These are phyloP conservation scores for Medicago lupulina DNA, from an alignment of 306 rosid genomes.

Conservation along the genomic window DNA sequence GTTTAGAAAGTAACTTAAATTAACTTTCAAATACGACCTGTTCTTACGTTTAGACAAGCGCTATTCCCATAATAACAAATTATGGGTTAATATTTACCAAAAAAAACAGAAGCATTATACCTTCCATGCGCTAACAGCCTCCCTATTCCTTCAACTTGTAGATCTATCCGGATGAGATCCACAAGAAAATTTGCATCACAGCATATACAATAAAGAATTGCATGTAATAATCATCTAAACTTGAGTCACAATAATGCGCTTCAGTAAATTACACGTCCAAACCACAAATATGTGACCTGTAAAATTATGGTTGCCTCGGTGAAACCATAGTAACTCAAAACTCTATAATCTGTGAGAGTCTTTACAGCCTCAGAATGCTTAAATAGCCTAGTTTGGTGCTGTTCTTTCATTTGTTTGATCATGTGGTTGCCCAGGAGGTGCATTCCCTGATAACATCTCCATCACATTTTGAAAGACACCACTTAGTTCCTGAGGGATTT, in stretches of 20 bases:
- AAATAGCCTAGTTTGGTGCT: conserved; percentile 55
- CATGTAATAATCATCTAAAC: background rate
- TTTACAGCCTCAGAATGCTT: conserved; percentile 33
- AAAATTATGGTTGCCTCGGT: conserved; percentile 13
- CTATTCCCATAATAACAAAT: background rate
- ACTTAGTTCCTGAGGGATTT: conserved; percentile 67
- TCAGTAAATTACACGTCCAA: conserved; percentile 7
- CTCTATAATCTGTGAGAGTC: conserved; percentile 16
- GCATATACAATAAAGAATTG: conserved; percentile 13
- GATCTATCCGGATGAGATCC: background rate
- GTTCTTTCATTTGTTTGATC: conserved; percentile 58
- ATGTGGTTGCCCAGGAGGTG: conserved; percentile 52
- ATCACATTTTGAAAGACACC: conserved; percentile 72
- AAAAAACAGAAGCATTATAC: background rate
- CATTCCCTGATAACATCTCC: conserved; percentile 71
- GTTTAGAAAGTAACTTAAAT: background rate
- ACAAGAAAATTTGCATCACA: background rate
- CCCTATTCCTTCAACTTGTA: conserved; percentile 1
- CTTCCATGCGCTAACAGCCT: background rate
- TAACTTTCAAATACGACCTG: background rate
- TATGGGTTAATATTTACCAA: background rate
- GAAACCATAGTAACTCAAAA: background rate
- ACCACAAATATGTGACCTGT: conserved; percentile 9
- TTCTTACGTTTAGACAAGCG: background rate
- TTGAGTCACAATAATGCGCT: background rate